These are phyloP conservation scores for Eucalyptus microcorys DNA, from an alignment of 345 rosid genomes.

Conservation along the genomic window DNA sequence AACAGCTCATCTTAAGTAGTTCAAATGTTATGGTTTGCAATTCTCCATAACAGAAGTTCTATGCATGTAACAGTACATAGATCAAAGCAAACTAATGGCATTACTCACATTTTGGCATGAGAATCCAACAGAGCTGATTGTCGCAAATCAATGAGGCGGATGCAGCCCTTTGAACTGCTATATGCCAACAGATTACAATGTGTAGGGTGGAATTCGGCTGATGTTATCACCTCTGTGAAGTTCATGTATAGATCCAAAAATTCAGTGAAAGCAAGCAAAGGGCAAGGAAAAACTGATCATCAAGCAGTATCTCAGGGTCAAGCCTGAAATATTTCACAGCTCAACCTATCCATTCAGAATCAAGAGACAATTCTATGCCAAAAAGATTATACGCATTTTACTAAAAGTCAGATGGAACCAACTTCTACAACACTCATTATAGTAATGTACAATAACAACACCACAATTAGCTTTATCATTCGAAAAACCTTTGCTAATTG, in stretches of 20 bases:
- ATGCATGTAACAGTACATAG: background rate
- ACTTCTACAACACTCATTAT: background rate
- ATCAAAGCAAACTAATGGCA: background rate
- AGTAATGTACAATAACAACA: background rate
- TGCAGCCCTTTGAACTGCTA: constrained; percentile 99
- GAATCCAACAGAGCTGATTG: constrained; percentile 96
- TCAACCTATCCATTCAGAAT: background rate
- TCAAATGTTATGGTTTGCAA: background rate
- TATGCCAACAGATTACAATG: constrained; percentile 93
- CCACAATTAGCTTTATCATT: background rate
- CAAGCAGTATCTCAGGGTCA: background rate
- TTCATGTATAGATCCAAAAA: background rate
- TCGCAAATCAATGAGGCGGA: constrained; percentile 92
- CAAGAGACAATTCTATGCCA: background rate
- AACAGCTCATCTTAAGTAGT: background rate
- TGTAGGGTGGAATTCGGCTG: constrained; percentile 96
- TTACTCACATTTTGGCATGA: constrained; percentile 81
- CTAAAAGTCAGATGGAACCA: background rate
- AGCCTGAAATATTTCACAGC: background rate
- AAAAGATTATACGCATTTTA: background rate
- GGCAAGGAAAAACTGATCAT: background rate
- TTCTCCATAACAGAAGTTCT: background rate
- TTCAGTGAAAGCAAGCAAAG: background rate
- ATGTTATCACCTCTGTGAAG: constrained; percentile 93
- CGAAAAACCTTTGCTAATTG: background rate